A percentile compares a stretch with the other conserved stretches of the same genome.
phyloP scores from a whole-genome alignment of 495 filamentous ascomycete species.

The Collariella sp. region DNA sequence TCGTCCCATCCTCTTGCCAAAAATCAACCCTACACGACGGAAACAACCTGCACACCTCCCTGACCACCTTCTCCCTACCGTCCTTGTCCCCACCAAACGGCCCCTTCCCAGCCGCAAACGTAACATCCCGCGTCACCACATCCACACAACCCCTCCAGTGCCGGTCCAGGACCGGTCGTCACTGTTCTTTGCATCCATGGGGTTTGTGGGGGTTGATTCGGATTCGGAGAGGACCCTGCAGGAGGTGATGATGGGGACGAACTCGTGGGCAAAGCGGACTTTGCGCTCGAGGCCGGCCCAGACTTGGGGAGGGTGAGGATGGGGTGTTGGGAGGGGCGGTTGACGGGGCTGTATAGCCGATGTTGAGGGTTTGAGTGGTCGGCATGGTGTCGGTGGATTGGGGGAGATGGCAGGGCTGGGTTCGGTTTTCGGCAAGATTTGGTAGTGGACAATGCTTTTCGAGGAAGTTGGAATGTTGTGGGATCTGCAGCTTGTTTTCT shows the following conservation, averaged over 20 bases:
- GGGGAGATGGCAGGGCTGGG: background rate
- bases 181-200: too few species aligned
- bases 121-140: constrained; percentile 25
- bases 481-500: too few species aligned
- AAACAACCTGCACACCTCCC: constrained; percentile 24
- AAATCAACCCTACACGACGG: constrained; percentile 33
- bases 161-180: too few species aligned
- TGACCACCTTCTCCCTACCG: constrained; percentile 9
- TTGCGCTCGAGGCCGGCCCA: constrained; percentile 38
- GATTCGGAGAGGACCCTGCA: constrained; percentile 26
- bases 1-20: constrained; percentile 30
- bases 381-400: constrained; percentile 5
- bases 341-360: constrained; percentile 38
- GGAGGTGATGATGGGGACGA: constrained; percentile 32
- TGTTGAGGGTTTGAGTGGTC: constrained; percentile 25
- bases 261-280: constrained; percentile 30
- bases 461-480: too few species aligned
- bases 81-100: background rate
- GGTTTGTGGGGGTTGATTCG: background rate
- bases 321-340: constrained; percentile 23
- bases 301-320: constrained; percentile 30
- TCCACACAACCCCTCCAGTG: too few species aligned
- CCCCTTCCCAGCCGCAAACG: constrained; percentile 19
- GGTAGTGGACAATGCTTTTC: too few species aligned
- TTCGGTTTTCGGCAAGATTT: too few species aligned